A percentile compares a stretch with the other conserved stretches of the same genome.
Conservation (phyloP, 768 basidiomycete genomes). For the Tephrocybe sp. region DNA sequence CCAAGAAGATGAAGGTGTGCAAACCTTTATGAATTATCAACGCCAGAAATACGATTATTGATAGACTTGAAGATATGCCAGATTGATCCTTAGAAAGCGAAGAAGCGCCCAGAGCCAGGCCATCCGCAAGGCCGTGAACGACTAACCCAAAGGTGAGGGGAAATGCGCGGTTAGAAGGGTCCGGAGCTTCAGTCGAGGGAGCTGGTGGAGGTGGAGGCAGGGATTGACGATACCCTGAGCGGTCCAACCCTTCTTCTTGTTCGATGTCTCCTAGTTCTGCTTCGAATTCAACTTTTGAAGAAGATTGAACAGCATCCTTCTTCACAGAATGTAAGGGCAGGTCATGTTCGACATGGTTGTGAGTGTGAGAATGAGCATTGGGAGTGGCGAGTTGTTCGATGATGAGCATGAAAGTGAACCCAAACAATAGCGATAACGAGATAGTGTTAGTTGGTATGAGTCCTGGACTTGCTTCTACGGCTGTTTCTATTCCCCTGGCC, state of each 20-base stretch:
- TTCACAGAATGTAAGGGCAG: slow-evolving; percentile 27
- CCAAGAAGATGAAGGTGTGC: neutral
- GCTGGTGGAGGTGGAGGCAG: slow-evolving; percentile 11
- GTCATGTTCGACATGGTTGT: slow-evolving; percentile 24
- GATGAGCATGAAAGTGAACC: slow-evolving; percentile 64
- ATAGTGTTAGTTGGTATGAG: slow-evolving; percentile 52
- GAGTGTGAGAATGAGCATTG: slow-evolving; percentile 42
- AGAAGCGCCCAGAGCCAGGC: slow-evolving; percentile 87
- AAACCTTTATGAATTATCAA: slow-evolving; percentile 89
- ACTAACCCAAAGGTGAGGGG: slow-evolving; percentile 84
- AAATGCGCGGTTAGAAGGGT: slow-evolving; percentile 44
- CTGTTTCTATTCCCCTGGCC: slow-evolving; percentile 72
- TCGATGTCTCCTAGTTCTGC: slow-evolving; percentile 63
- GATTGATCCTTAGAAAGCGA: slow-evolving; percentile 37
- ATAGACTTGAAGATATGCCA: slow-evolving; percentile 47
- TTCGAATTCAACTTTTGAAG: slow-evolving; percentile 51
- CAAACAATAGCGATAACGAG: slow-evolving; percentile 62
- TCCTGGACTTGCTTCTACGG: slow-evolving; percentile 37
- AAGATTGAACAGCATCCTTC: slow-evolving; percentile 7
- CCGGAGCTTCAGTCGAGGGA: slow-evolving; percentile 15
- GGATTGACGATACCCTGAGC: slow-evolving; percentile 22
- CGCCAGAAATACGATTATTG: slow-evolving; percentile 87
- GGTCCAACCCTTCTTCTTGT: slow-evolving; percentile 33
- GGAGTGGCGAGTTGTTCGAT: slow-evolving; percentile 63
- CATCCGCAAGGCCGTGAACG: slow-evolving; percentile 89